A percentile compares a stretch with the other conserved stretches of the same genome.
phyloP scores from a whole-genome alignment of 1,284 basidiomycete species.

The Schizophyllum amplum region DNA sequence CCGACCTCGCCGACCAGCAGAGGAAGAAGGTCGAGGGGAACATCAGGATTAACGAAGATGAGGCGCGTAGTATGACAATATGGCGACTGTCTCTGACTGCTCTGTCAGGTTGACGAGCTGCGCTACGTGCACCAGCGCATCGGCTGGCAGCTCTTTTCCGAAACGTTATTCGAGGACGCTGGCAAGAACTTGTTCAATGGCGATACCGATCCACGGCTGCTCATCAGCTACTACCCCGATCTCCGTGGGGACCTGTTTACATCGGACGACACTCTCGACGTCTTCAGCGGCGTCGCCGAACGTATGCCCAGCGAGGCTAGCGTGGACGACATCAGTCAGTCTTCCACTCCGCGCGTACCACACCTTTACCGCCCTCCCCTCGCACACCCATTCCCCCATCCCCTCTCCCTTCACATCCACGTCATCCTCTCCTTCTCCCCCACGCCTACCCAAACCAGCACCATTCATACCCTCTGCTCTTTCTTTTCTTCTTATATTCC shows the following conservation, averaged over 20 bases:
- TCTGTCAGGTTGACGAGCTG: constrained; percentile 51
- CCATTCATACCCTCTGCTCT: constrained; percentile 19
- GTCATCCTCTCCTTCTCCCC: constrained; percentile 4
- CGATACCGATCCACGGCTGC: constrained; percentile 65
- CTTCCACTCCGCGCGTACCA: constrained; percentile 1
- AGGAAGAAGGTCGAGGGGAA: constrained; percentile 47
- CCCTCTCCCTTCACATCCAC: constrained; percentile 15
- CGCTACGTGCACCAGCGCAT: constrained; percentile 72
- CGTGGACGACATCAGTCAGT: constrained; percentile 74
- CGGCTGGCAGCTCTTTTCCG: constrained; percentile 63
- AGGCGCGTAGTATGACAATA: constrained; percentile 27
- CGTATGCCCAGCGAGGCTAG: constrained; percentile 54
- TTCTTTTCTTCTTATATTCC: constrained; percentile 12
- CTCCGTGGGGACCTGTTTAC: constrained; percentile 52
- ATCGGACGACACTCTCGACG: constrained; percentile 36
- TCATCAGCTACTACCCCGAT: constrained; percentile 71
- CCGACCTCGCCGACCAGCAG: constrained; percentile 52
- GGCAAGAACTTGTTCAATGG: constrained; percentile 67
- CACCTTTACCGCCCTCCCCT: constrained; percentile 10
- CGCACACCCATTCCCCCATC: constrained; percentile 14
- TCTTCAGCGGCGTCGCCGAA: constrained; percentile 63
- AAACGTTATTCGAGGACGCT: constrained; percentile 73
- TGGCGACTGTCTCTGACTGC: background rate
- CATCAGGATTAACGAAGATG: constrained; percentile 39
- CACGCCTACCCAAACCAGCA: background rate